A percentile compares a stretch with the other conserved stretches of the same genome.
phyloP scores from a whole-genome alignment of 208 protist genomes.

The Leishmania turanica region DNA sequence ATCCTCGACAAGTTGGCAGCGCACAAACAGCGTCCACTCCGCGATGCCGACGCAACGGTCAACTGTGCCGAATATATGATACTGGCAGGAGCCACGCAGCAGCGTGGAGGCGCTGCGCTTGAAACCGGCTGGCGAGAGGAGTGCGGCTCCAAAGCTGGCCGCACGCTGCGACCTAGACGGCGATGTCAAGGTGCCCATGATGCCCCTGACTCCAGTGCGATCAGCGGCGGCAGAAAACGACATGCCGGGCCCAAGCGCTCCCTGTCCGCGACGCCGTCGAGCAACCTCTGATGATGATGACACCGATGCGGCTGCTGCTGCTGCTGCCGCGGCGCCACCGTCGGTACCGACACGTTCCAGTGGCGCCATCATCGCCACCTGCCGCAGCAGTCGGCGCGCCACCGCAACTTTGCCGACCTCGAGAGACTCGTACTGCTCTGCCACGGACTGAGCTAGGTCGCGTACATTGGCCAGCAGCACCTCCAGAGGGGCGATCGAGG shows the following conservation, averaged over 20 bases:
- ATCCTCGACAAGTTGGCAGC: constrained; percentile 52
- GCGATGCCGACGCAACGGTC: constrained; percentile 54
- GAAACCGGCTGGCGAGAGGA: constrained; percentile 9
- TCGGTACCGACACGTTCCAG: background rate
- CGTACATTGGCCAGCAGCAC: constrained; percentile 26
- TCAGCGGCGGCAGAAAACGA: background rate
- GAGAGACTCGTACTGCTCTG: constrained; percentile 26
- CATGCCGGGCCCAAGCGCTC: background rate
- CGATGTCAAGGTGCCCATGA: background rate
- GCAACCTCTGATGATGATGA: background rate
- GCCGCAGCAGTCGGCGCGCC: constrained; percentile 29
- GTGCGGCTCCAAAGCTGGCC: background rate
- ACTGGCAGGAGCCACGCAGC: constrained; percentile 20
- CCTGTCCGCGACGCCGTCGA: background rate
- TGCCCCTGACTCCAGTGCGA: background rate
- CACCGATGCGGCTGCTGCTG: background rate
- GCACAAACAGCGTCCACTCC: constrained; percentile 53
- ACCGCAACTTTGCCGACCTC: constrained; percentile 18
- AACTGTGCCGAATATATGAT: constrained; percentile 59
- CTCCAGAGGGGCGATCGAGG: constrained; percentile 13
- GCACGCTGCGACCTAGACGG: background rate
- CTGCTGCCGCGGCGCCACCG: background rate
- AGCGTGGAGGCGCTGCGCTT: constrained; percentile 10
- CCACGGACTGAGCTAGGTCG: constrained; percentile 17
- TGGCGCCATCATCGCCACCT: constrained; percentile 27